Conservation (phyloP, 768 basidiomycete species). For the Chlorophyllum brunneum region DNA sequence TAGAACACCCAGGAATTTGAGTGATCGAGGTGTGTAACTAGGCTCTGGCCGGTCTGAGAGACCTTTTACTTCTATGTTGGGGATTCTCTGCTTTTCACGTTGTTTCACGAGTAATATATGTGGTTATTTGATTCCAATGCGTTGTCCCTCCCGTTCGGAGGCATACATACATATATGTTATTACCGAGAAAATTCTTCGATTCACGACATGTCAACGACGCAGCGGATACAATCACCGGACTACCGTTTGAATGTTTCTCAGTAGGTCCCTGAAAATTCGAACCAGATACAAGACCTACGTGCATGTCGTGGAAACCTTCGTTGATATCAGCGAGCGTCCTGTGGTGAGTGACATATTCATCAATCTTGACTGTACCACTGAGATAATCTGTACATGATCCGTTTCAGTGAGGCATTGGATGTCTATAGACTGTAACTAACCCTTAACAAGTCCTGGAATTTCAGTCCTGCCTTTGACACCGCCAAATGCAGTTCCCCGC, state of each 20-base stretch:
- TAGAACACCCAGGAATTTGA: conserved; percentile 38
- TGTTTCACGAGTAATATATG: background rate
- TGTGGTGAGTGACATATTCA: conserved; percentile 91
- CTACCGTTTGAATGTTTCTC: conserved; percentile 32
- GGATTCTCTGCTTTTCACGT: background rate
- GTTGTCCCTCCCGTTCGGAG: background rate
- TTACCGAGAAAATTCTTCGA: background rate
- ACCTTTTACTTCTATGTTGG: background rate
- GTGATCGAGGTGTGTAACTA: conserved; percentile 45
- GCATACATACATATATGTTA: background rate
- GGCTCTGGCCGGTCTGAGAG: background rate
- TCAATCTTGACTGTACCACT: conserved; percentile 83
- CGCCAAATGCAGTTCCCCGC: conserved; percentile 95
- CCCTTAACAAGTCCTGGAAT: conserved; percentile 91
- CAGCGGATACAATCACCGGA: conserved; percentile 90
- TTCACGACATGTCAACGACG: conserved; percentile 82
- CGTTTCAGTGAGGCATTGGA: conserved; percentile 24
- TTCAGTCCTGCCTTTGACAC: conserved; percentile 96
- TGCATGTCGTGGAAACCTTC: conserved; percentile 96
- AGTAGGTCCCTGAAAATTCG: background rate
- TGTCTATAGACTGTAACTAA: no score
- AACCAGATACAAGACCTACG: conserved; percentile 49
- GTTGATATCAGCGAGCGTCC: conserved; percentile 72
- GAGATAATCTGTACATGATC: conserved; percentile 89
- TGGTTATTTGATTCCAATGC: background rate